Evolutionary conservation across 306 rosid genomes (phyloP).

Genomic region (Pterocarpus macrocarpus): DNA sequence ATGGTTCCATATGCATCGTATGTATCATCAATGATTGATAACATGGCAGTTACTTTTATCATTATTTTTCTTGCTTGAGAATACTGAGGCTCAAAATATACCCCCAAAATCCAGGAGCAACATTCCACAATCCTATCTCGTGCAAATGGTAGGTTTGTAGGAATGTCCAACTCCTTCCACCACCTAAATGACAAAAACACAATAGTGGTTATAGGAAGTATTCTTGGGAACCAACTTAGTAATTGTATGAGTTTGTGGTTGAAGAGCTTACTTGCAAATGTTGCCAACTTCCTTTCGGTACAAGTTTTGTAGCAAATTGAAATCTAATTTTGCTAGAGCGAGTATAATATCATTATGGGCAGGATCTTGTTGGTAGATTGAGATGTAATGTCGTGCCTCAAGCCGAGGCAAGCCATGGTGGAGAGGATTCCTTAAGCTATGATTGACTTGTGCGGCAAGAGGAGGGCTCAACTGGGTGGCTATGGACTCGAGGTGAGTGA

Average conservation of each 20-base stretch:
- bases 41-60: not conserved
- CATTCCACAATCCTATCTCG: conserved; percentile 41
- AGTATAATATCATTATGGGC: conserved; percentile 35
- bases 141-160: conserved; percentile 28
- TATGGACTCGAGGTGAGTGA: conserved; percentile 39
- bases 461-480: not conserved
- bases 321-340: conserved; percentile 52
- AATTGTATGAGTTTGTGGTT: not conserved
- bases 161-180: conserved; percentile 46
- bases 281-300: conserved; percentile 48
- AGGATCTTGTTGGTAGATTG: conserved; percentile 34
- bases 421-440: conserved; percentile 27
- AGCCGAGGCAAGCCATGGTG: conserved; percentile 44
- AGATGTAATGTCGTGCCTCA: conserved; percentile 33
- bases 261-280: not conserved
- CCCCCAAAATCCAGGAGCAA: conserved; percentile 20
- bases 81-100: conserved; percentile 36
- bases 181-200: conserved; percentile 7
- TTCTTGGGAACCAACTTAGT: too few species aligned
- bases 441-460: conserved; percentile 31
- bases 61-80: conserved; percentile 45
- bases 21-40: conserved; percentile 24
- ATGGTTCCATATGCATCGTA: conserved; percentile 37
- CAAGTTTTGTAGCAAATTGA: conserved; percentile 47
- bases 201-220: not conserved